These are phyloP conservation scores for Articulospora tetracladia DNA, from an alignment of 495 filamentous ascomycete genomes.

Conservation along the genomic window DNA sequence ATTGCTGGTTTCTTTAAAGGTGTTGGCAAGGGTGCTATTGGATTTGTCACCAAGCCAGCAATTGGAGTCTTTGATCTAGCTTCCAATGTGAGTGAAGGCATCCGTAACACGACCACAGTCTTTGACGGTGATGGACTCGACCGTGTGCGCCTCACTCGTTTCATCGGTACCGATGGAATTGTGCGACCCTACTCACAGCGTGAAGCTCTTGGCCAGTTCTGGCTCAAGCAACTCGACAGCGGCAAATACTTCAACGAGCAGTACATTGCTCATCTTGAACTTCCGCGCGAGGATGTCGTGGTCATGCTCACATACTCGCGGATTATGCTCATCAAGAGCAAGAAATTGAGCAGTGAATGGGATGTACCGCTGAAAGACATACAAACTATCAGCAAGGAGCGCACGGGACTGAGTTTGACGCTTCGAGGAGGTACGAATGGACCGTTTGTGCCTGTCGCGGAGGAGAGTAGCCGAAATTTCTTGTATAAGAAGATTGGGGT, in stretches of 20 bases:
- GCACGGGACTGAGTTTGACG: conserved; percentile 86
- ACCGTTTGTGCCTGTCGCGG: conserved; percentile 88
- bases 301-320: conserved; percentile 91
- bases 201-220: conserved; percentile 95
- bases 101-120: conserved; percentile 97
- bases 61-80: conserved; percentile 97
- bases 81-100: conserved; percentile 92
- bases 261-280: conserved; percentile 94
- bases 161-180: conserved; percentile 87
- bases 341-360: conserved; percentile 86
- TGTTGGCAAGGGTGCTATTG: conserved; percentile 90
- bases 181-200: conserved; percentile 94
- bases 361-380: conserved; percentile 93
- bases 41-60: conserved; percentile 90
- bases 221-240: conserved; percentile 96
- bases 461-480: conserved; percentile 86
- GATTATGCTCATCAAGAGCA: conserved; percentile 85
- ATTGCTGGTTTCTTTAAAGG: conserved; percentile 93
- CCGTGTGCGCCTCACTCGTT: conserved; percentile 85
- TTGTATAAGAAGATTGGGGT: conserved; percentile 62
- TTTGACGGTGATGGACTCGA: conserved; percentile 94
- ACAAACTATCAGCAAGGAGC: conserved; percentile 93
- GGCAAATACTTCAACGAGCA: conserved; percentile 96
- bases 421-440: conserved; percentile 89
- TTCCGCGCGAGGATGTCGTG: conserved; percentile 84